Evolutionary conservation across 768 basidiomycete species (phyloP).

Genomic region (Termitomyces sp.): DNA sequence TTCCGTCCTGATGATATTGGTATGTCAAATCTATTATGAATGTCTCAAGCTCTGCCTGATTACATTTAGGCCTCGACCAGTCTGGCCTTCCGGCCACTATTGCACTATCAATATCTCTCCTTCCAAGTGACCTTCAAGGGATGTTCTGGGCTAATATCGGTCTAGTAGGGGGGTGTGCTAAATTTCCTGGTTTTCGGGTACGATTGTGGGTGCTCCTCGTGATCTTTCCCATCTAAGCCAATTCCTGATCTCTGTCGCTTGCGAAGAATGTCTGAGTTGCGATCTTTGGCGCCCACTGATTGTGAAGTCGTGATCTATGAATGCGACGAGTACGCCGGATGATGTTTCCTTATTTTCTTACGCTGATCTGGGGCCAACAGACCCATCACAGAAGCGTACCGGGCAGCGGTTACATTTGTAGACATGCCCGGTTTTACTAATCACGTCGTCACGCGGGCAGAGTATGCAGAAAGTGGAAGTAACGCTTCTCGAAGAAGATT

Average conservation of each 20-base stretch:
- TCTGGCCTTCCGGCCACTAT: conserved; percentile 75
- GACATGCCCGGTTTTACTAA: conserved; percentile 45
- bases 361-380: conserved; percentile 29
- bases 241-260: conserved; percentile 10
- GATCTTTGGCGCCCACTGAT: conserved; percentile 77
- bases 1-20: conserved; percentile 92
- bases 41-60: conserved; percentile 19
- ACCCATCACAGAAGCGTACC: conserved; percentile 64
- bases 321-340: conserved; percentile 61
- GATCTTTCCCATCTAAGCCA: conserved; percentile 4
- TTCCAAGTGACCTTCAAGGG: conserved; percentile 80
- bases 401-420: conserved; percentile 56
- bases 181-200: conserved; percentile 67
- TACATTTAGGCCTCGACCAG: conserved; percentile 64
- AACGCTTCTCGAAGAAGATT: conserved; percentile 75
- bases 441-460: conserved; percentile 66
- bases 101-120: conserved; percentile 66
- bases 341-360: conserved; percentile 3
- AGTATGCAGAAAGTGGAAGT: conserved; percentile 84
- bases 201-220: conserved; percentile 59
- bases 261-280: conserved; percentile 67
- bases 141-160: conserved; percentile 97
- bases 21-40: conserved; percentile 28
- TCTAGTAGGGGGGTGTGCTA: conserved; percentile 79
- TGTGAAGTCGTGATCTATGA: conserved; percentile 72